Evolutionary conservation across 768 basidiomycete species (phyloP), one percentile per base, ranked within the genome.

Genomic region (Gymnopilus junonius): DNA sequence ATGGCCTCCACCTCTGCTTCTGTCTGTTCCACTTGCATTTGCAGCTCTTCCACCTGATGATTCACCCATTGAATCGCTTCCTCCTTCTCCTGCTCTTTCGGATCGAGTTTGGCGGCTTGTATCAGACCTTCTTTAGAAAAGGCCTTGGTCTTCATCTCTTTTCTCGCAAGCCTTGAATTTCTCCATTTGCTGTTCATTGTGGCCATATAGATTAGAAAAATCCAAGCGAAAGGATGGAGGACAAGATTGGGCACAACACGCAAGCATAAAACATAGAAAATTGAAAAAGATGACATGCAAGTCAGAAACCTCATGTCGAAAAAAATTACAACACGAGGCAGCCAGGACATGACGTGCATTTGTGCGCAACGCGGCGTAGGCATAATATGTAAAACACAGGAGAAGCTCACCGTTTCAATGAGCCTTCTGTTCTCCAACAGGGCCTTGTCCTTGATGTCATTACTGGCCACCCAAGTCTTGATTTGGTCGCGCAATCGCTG

Each of bases 101-200:
- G 97, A 77, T 99, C 97, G 23, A 99, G 88, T 71, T 93, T 95
- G 37, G 94, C 86, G 11, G 95, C 94, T 63, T 95, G 94, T 64
- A 91, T 97, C 42, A 99, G 84, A 42, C 97, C 97, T 77, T 99
- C 97, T 73, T 99, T 99, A 20, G 96, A 98, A 79, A 99, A 99
- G 0, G 97, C 97, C 77, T 99, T 99, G 62, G 97, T 99, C 85
- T 99, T 99, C 97, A 99, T 99, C 80, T 99, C 97, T 82, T n/a
- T 99, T 99, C 82, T 99, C 97, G 79, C 96, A 95, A 23, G 97
- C 97, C 73, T 99, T 99, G 87, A 99, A 99, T 75, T 95, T 96
- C 82, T 99, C 97, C 97, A 99, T 99, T 99, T 99, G 97, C 97
- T 99, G 77, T 60, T 64, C 62, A 74, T 60, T 62, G 57, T 61